Evolutionary conservation across 345 rosid species (phyloP).

Genomic region (Citrus medica): DNA sequence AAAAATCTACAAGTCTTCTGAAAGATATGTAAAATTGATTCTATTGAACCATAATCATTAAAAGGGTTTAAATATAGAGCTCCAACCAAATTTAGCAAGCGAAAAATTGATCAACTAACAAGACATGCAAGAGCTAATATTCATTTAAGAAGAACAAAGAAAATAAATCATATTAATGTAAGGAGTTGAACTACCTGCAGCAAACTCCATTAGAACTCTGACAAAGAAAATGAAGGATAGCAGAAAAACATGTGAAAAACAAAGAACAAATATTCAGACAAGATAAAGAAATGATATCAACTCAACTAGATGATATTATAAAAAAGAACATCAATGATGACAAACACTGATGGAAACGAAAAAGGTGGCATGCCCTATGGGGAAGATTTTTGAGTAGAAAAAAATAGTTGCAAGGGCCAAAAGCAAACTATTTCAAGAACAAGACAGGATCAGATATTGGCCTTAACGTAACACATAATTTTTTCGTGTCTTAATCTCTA

Average conservation of each 20-base stretch:
- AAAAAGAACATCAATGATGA: slow-evolving; percentile 27
- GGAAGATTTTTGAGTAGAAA: slow-evolving; percentile 12
- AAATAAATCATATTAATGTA: slow-evolving; percentile 8
- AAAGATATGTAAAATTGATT: neutral
- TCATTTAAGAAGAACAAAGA: neutral
- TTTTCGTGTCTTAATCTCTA: slow-evolving; percentile 13
- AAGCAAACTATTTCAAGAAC: slow-evolving; percentile 18
- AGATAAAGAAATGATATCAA: slow-evolving; percentile 21
- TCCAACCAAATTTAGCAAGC: slow-evolving; percentile 1
- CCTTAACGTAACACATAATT: neutral
- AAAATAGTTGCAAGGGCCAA: slow-evolving; percentile 12
- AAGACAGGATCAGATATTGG: slow-evolving; percentile 15
- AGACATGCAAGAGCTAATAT: slow-evolving; percentile 6
- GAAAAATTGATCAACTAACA: slow-evolving; percentile 3
- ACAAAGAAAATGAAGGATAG: slow-evolving; percentile 16
- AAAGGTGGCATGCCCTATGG: slow-evolving; percentile 26
- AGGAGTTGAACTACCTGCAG: slow-evolving; percentile 33
- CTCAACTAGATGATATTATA: slow-evolving; percentile 24
- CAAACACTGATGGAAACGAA: slow-evolving; percentile 21
- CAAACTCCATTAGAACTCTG: slow-evolving; percentile 21
- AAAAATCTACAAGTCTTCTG: neutral
- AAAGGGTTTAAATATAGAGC: neutral
- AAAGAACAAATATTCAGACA: neutral
- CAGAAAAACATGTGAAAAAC: slow-evolving; percentile 22
- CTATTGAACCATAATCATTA: neutral